Percentiles rank a stretch among this genome's conserved stretches.
Conservation (phyloP, 1,284 basidiomycete species). For the Ustilago lituana region DNA sequence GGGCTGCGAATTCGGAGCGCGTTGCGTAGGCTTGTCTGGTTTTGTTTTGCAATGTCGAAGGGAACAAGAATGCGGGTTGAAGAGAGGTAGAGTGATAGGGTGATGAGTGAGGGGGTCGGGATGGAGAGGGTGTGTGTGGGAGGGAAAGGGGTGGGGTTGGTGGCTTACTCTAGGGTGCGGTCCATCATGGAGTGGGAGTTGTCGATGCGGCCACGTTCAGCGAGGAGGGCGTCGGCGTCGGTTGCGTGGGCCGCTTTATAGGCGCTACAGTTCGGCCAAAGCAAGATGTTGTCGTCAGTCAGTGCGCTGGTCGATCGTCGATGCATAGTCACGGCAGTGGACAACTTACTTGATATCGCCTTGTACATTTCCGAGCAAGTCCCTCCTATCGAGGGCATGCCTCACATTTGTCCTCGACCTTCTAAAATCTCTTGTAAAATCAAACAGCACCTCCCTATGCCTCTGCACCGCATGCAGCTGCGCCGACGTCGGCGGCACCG, state of each 20-base stretch:
- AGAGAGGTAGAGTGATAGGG: background rate
- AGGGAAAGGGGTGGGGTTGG: background rate
- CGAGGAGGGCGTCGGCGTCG: constrained; percentile 84
- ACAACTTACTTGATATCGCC: constrained; percentile 88
- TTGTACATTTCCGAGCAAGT: constrained; percentile 87
- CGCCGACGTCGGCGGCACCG: constrained; percentile 80
- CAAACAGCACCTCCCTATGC: constrained; percentile 87
- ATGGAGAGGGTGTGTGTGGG: too few species aligned
- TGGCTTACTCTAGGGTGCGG: constrained; percentile 79
- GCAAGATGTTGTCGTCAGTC: background rate
- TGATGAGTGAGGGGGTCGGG: too few species aligned
- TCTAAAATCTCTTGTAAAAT: constrained; percentile 78
- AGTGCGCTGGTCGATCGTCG: too few species aligned
- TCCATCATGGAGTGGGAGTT: constrained; percentile 94
- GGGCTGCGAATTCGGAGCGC: constrained; percentile 88
- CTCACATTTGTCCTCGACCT: constrained; percentile 70
- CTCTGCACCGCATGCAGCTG: constrained; percentile 89
- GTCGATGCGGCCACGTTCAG: constrained; percentile 88
- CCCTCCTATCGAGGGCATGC: constrained; percentile 83
- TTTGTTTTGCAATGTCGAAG: too few species aligned
- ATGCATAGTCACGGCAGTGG: background rate
- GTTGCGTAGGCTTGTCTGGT: constrained; percentile 95
- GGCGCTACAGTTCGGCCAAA: constrained; percentile 63
- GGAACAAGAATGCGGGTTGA: background rate
- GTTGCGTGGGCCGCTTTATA: constrained; percentile 80